Percentiles rank a stretch among this genome's conserved stretches.
Evolutionary conservation across 495 filamentous ascomycete species (phyloP).

Genomic region (Patellaria atrata): DNA sequence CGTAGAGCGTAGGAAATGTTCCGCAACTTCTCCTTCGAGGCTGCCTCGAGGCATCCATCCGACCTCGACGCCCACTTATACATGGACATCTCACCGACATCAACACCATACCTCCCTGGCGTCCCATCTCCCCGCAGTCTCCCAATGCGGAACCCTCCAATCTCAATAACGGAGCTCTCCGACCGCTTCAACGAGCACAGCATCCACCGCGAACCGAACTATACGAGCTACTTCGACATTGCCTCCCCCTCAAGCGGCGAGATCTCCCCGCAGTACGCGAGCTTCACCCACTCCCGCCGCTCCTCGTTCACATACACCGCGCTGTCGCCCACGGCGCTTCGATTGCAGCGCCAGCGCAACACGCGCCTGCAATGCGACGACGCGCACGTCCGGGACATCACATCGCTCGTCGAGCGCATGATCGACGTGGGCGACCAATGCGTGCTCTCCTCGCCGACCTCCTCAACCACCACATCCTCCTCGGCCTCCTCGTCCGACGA

Average conservation of each 20-base stretch:
- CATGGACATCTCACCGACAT: constrained; percentile 17
- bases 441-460: constrained; percentile 8
- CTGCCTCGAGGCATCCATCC: constrained; percentile 8
- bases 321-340: constrained; percentile 7
- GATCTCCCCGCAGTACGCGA: too few relatives aligned
- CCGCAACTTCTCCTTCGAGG: constrained; percentile 17
- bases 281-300: background rate
- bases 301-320: constrained; percentile 1
- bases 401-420: constrained; percentile 18
- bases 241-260: background rate
- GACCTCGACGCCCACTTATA: constrained; percentile 10
- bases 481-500: background rate
- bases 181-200: too few relatives aligned
- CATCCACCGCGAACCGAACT: too few relatives aligned
- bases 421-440: constrained; percentile 20
- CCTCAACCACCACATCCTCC: constrained; percentile 6
- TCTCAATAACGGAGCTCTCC: too few relatives aligned
- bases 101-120: background rate
- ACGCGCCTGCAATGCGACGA: constrained; percentile 17
- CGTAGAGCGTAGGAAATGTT: too few relatives aligned
- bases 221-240: constrained; percentile 1
- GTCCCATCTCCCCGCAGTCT: constrained; percentile 1
- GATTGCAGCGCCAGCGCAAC: constrained; percentile 20
- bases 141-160: too few relatives aligned
- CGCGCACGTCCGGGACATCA: constrained; percentile 18